Base-by-base conservation (phyloP, 176 grass and related monocot species). In the Otatea glauca region DNA sequence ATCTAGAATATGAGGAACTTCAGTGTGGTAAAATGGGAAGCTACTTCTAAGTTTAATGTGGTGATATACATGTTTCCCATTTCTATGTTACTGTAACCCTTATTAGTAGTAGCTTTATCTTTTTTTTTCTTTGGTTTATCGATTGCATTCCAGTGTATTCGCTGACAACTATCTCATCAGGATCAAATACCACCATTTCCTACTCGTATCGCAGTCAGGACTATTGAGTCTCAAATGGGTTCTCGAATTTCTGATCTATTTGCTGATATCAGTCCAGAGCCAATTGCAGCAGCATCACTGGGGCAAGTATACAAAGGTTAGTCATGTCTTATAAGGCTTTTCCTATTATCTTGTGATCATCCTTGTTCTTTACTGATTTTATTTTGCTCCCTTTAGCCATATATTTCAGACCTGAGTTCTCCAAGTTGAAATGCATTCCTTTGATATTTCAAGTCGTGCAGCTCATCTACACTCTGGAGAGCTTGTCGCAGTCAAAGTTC, bases 111-210 rank as follows among this genome's bases (percentile, higher is more conserved):
- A 64, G 65, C 38, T 86, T 75, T 24, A 74, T 38, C 20, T n/a
- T n/a, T n/a, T 38, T 75, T 24, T 25, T 70, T 53, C 7, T 10
- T 81, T 60, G 3, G 15, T 63, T 39, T 66, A 16, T 69, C 48
- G 4, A 23, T 79, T 86, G 27, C 15, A 77, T 86, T 72, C 39
- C 16, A 62, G 8, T 77, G 3, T 80, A 47, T 70, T 89, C 24
- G 2, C 35, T 90, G 80, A 76, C 58, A 25, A 72, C 8, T 77
- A 58, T 86, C 37, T 89, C 55, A 39, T 92, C 77, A 98, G 96
- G 96, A 95, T 87, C 96, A 95, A 90, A 98, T 98, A 93, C 96
- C 96, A n/a, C 96, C 96, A 10, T 98, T 95, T 87, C 90, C 96
- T 79, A 95, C 93, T 73, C 85, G 51, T 79, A 81, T 84, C 5